Percentiles rank a stretch among this genome's conserved stretches.
Conservation (phyloP, 2,329 filamentous ascomycete species). For the Ophiostoma tasmaniense region DNA sequence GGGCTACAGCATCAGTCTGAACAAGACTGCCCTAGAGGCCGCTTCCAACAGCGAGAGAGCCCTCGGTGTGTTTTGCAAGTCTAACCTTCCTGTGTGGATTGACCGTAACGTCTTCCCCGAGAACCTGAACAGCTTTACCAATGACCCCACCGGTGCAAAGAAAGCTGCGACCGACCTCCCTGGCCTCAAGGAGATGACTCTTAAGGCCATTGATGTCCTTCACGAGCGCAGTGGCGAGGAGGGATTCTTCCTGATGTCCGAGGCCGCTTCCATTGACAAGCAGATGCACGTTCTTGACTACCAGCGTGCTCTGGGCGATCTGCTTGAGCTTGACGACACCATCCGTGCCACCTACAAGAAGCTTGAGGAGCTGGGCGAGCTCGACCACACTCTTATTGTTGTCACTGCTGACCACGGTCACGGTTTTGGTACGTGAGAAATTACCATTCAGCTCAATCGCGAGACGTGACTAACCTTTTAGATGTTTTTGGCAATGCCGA, state of each 20-base stretch:
- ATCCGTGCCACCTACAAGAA: slow-evolving; percentile 65
- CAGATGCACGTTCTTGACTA: slow-evolving; percentile 84
- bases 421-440: slow-evolving; percentile 46
- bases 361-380: slow-evolving; percentile 54
- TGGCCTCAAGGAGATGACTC: slow-evolving; percentile 80
- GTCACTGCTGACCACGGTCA: slow-evolving; percentile 86
- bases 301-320: slow-evolving; percentile 73
- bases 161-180: slow-evolving; percentile 64
- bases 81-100: slow-evolving; percentile 74
- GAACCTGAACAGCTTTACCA: slow-evolving; percentile 57
- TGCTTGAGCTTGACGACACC: slow-evolving; percentile 79
- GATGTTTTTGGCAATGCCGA: slow-evolving; percentile 74
- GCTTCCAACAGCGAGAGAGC: slow-evolving; percentile 52
- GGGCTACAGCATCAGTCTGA: slow-evolving; percentile 62
- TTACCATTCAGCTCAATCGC: not conserved
- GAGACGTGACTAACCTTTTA: not conserved
- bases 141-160: slow-evolving; percentile 59
- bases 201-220: slow-evolving; percentile 79
- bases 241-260: slow-evolving; percentile 82
- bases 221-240: slow-evolving; percentile 55
- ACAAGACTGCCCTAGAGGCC: slow-evolving; percentile 61
- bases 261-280: slow-evolving; percentile 81
- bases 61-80: slow-evolving; percentile 68
- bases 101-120: slow-evolving; percentile 73
- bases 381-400: slow-evolving; percentile 69